A percentile compares a stretch with the other conserved stretches of the same genome.
These are phyloP conservation scores for Naumovozyma baii DNA, from an alignment of 805 yeast species.

Conservation along the genomic window DNA sequence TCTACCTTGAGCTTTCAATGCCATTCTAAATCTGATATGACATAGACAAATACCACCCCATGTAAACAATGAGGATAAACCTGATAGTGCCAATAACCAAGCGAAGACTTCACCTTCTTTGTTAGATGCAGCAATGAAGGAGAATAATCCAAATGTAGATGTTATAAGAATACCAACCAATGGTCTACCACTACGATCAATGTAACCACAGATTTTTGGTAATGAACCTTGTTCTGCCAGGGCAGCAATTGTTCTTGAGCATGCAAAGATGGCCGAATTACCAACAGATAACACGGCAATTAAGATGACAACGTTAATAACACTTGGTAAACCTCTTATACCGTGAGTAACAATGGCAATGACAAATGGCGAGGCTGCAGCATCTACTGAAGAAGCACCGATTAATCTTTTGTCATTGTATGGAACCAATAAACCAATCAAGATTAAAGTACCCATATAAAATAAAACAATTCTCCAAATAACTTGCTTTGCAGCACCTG, in stretches of 20 bases:
- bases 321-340: slow-evolving; percentile 51
- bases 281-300: slow-evolving; percentile 63
- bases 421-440: slow-evolving; percentile 42
- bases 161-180: slow-evolving; percentile 45
- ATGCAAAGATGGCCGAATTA: slow-evolving; percentile 60
- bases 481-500: slow-evolving; percentile 46
- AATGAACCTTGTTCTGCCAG: slow-evolving; percentile 56
- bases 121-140: slow-evolving; percentile 46
- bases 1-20: slow-evolving; percentile 57
- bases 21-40: slow-evolving; percentile 57
- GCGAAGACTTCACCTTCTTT: slow-evolving; percentile 47
- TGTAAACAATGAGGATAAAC: slow-evolving; percentile 50
- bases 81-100: slow-evolving; percentile 59
- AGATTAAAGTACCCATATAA: slow-evolving; percentile 36
- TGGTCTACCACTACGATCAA: slow-evolving; percentile 63
- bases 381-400: slow-evolving; percentile 44
- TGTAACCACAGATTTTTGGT: slow-evolving; percentile 48
- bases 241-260: slow-evolving; percentile 57
- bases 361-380: slow-evolving; percentile 69
- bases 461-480: slow-evolving; percentile 46
- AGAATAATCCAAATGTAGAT: slow-evolving; percentile 45
- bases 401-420: slow-evolving; percentile 35
- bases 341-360: slow-evolving; percentile 60
- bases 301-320: slow-evolving; percentile 60
- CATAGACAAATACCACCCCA: slow-evolving; percentile 54